A percentile compares a stretch with the other conserved stretches of the same genome.
Evolutionary conservation across 2,329 filamentous ascomycete species (phyloP).

Genomic region (Fusarium buxicola): DNA sequence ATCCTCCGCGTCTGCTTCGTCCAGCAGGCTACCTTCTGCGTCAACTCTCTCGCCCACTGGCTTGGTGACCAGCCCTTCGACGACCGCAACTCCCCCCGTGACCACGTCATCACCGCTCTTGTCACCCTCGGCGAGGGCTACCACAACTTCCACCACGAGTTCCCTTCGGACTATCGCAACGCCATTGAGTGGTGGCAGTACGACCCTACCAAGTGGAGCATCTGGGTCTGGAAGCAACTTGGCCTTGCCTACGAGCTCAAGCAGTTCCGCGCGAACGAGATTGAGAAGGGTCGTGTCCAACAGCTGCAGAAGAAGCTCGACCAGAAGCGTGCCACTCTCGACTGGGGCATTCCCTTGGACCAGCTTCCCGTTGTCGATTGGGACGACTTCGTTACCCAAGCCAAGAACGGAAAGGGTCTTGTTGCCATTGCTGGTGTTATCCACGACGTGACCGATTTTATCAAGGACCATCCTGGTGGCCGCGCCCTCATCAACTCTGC

Average conservation of each 20-base stretch:
- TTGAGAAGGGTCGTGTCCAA: slow-evolving; percentile 90
- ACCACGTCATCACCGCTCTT: slow-evolving; percentile 86
- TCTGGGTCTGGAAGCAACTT: slow-evolving; percentile 85
- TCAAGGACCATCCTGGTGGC: slow-evolving; percentile 91
- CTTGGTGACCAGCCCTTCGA: slow-evolving; percentile 93
- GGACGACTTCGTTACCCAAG: slow-evolving; percentile 84
- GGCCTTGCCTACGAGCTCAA: slow-evolving; percentile 89
- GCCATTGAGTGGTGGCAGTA: slow-evolving; percentile 93
- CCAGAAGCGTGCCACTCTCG: slow-evolving; percentile 82
- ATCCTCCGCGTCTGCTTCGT: slow-evolving; percentile 91
- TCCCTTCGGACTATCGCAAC: slow-evolving; percentile 93
- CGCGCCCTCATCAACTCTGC: slow-evolving; percentile 86
- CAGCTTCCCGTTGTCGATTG: slow-evolving; percentile 87
- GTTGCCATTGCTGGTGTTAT: slow-evolving; percentile 85
- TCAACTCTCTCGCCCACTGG: slow-evolving; percentile 92
- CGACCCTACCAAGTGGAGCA: slow-evolving; percentile 91
- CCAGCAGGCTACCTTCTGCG: slow-evolving; percentile 92
- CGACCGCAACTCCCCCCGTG: slow-evolving; percentile 90
- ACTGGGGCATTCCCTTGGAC: slow-evolving; percentile 89
- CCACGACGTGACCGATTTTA: slow-evolving; percentile 85
- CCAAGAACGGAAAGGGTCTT: slow-evolving; percentile 80
- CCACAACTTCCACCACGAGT: slow-evolving; percentile 97
- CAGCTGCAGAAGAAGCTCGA: slow-evolving; percentile 94
- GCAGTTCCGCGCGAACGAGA: slow-evolving; percentile 91
- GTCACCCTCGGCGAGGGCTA: slow-evolving; percentile 90